Conservation (phyloP, 768 basidiomycete species). For the Roridomyces roridus region DNA sequence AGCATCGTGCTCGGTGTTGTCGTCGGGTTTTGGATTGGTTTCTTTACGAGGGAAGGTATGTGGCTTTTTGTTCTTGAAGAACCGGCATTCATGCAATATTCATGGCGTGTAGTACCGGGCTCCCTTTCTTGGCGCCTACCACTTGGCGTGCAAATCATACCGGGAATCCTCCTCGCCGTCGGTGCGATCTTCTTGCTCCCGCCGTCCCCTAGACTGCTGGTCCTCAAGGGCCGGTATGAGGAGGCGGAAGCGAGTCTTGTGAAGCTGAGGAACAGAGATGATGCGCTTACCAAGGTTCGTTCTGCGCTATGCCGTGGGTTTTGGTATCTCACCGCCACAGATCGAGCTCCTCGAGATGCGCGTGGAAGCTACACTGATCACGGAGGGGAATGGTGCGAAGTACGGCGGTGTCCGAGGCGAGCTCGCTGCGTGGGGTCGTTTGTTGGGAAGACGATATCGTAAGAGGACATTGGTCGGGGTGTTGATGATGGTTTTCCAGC, state of each 20-base stretch:
- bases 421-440: constrained; percentile 55
- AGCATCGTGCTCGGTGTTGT: constrained; percentile 85
- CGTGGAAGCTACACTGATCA: constrained; percentile 62
- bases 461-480: constrained; percentile 73
- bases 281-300: constrained; percentile 55
- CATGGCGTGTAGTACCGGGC: constrained; percentile 59
- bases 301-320: constrained; percentile 3
- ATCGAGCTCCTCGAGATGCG: constrained; percentile 81
- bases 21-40: constrained; percentile 84
- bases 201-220: constrained; percentile 65
- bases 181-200: constrained; percentile 64
- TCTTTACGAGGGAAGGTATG: constrained; percentile 69
- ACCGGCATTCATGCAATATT: too few relatives aligned
- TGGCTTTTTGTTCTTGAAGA: constrained; percentile 8
- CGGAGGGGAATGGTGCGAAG: constrained; percentile 30
- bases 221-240: constrained; percentile 57
- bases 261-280: constrained; percentile 55
- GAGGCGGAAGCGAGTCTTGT: constrained; percentile 67
- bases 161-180: constrained; percentile 67
- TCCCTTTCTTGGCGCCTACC: constrained; percentile 82
- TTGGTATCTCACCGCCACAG: constrained; percentile 36
- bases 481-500: constrained; percentile 84
- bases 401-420: constrained; percentile 38
- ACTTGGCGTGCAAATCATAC: constrained; percentile 72
- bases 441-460: constrained; percentile 61